Evolutionary conservation across 1,284 basidiomycete species (phyloP).

Genomic region (Meripilus lineatus): DNA sequence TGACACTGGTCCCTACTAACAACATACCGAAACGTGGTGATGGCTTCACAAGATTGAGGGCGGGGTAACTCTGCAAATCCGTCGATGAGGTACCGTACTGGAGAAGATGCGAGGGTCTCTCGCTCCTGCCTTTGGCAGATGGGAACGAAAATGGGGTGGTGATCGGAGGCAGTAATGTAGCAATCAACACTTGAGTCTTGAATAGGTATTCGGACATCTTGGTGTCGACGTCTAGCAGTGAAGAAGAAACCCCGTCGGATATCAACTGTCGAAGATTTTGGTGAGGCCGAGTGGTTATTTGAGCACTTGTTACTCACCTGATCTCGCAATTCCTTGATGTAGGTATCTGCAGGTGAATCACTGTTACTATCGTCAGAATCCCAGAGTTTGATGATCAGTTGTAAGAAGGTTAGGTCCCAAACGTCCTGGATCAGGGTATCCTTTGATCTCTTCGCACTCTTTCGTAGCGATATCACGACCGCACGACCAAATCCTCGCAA

Average conservation of each 20-base stretch:
- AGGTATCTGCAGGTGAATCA: no score
- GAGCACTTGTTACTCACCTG: not conserved
- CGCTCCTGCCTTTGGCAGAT: slow-evolving; percentile 13
- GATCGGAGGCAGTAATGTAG: slow-evolving; percentile 28
- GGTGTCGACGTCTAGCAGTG: no score
- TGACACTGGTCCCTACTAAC: slow-evolving; percentile 30
- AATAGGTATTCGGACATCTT: slow-evolving; percentile 20
- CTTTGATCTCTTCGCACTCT: no score
- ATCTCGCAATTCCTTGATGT: not conserved
- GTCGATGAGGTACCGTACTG: slow-evolving; percentile 23
- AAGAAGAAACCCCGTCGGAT: no score
- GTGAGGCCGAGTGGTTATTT: no score
- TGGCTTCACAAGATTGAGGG: slow-evolving; percentile 39
- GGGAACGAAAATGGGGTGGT: slow-evolving; percentile 13
- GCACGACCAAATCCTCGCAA: no score
- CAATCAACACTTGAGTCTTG: slow-evolving; percentile 31
- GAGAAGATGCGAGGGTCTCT: slow-evolving; percentile 20
- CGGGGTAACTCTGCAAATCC: slow-evolving; percentile 32
- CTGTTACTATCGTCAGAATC: no score
- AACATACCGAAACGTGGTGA: slow-evolving; percentile 40
- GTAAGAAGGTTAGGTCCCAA: slow-evolving; percentile 29
- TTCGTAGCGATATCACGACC: no score
- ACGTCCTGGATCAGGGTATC: no score
- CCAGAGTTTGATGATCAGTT: slow-evolving; percentile 26
- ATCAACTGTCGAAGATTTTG: no score